Evolutionary conservation across 768 basidiomycete species (phyloP).

Genomic region (Trichaptum fuscoviolaceum): DNA sequence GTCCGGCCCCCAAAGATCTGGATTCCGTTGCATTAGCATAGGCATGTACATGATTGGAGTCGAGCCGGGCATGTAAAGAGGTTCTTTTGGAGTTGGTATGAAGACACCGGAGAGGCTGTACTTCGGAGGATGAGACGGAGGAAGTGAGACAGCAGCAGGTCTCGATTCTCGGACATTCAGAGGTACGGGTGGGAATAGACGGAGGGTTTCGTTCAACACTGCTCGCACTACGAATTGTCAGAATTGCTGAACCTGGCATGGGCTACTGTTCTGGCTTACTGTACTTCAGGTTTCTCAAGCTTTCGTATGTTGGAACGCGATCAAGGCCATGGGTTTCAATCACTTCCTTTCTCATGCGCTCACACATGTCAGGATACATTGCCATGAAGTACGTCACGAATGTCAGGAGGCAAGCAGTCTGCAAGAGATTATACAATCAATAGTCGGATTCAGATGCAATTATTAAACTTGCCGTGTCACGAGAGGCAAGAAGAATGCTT

Average conservation of each 20-base stretch:
- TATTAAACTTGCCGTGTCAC: slow-evolving; percentile 59
- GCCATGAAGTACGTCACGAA: slow-evolving; percentile 68
- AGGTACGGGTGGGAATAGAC: slow-evolving; percentile 77
- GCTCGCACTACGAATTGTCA: slow-evolving; percentile 49
- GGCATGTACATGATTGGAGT: slow-evolving; percentile 57
- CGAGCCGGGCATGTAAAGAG: slow-evolving; percentile 53
- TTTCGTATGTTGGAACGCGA: slow-evolving; percentile 47
- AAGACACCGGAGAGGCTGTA: background rate
- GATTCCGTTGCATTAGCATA: slow-evolving; percentile 61
- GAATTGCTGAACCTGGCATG: background rate
- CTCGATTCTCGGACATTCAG: slow-evolving; percentile 63
- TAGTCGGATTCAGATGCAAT: background rate
- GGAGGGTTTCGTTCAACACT: slow-evolving; percentile 73
- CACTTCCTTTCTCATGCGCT: slow-evolving; percentile 55
- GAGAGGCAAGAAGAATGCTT: slow-evolving; percentile 68
- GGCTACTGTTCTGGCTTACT: slow-evolving; percentile 33
- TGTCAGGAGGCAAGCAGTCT: slow-evolving; percentile 70
- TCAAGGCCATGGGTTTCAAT: slow-evolving; percentile 46
- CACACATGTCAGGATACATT: slow-evolving; percentile 51
- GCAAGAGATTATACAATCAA: slow-evolving; percentile 8
- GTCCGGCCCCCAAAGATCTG: slow-evolving; percentile 66
- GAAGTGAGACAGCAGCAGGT: slow-evolving; percentile 42
- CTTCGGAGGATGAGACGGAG: slow-evolving; percentile 35
- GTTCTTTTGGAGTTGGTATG: slow-evolving; percentile 34
- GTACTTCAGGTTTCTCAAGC: slow-evolving; percentile 58